Conservation (phyloP, 306 rosid species). For the Prunus davidiana region DNA sequence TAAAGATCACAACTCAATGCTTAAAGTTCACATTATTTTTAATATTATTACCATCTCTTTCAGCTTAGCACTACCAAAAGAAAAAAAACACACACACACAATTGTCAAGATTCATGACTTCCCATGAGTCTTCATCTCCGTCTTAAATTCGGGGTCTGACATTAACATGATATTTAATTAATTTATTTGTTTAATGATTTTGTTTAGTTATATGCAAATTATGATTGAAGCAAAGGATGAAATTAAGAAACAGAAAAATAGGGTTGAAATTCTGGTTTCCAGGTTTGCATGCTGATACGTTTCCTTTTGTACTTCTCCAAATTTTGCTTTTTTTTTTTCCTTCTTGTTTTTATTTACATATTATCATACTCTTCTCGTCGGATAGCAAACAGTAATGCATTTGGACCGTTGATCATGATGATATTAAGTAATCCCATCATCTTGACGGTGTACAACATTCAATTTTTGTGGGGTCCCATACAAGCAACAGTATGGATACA, state of each 20-base stretch:
- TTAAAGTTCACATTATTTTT: background rate
- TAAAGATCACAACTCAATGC: background rate
- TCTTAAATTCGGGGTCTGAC: background rate
- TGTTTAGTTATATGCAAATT: background rate
- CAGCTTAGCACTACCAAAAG: background rate
- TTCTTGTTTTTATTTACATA: background rate
- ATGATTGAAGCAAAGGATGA: background rate
- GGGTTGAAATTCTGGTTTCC: background rate
- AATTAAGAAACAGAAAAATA: background rate
- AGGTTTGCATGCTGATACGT: constrained; percentile 2
- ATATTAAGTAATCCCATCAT: background rate
- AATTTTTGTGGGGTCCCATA: background rate
- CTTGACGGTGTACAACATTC: background rate
- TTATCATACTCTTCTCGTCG: background rate
- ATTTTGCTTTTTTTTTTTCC: too few species aligned
- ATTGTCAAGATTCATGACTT: background rate
- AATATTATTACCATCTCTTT: background rate
- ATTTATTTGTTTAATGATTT: background rate
- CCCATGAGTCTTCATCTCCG: background rate
- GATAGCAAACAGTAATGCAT: background rate
- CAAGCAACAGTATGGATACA: background rate
- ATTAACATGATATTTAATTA: background rate
- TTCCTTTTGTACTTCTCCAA: background rate
- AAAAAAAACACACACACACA: background rate
- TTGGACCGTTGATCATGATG: background rate